These are phyloP conservation scores for Suhomyces bribrorum DNA, from an alignment of 1,139 yeast genomes.

Conservation along the genomic window DNA sequence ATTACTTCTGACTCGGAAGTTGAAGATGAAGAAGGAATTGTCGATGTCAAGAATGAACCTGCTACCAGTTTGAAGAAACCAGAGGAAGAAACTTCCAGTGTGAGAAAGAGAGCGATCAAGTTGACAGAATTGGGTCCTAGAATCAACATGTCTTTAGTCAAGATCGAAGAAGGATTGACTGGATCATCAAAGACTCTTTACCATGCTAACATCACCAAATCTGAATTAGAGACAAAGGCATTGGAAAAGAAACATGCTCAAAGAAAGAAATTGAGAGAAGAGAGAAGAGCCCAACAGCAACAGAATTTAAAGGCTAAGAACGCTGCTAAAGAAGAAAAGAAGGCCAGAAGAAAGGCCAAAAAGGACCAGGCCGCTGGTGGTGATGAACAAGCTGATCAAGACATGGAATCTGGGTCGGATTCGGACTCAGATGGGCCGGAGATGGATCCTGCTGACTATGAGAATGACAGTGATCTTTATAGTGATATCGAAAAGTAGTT, in stretches of 20 bases:
- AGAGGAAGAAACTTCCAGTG: conserved; percentile 30
- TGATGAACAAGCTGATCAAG: conserved; percentile 20
- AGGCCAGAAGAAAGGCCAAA: conserved; percentile 68
- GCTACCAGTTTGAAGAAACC: conserved; percentile 17
- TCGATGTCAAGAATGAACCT: conserved; percentile 55
- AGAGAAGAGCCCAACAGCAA: conserved; percentile 76
- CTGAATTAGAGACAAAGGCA: conserved; percentile 56
- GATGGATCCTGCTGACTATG: conserved; percentile 47
- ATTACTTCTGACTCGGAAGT: conserved; percentile 91
- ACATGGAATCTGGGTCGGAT: conserved; percentile 10
- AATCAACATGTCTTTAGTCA: conserved; percentile 68
- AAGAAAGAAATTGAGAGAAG: conserved; percentile 61
- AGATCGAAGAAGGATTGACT: conserved; percentile 87
- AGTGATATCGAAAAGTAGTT: conserved; percentile 29
- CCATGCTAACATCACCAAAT: conserved; percentile 69
- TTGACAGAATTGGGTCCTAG: conserved; percentile 95
- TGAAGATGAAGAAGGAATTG: conserved; percentile 84
- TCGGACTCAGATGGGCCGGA: conserved; percentile 35
- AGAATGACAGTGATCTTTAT: conserved; percentile 50
- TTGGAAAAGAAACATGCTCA: conserved; percentile 70
- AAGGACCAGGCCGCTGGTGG: conserved; percentile 37
- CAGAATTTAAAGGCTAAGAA: conserved; percentile 77
- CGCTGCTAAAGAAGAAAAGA: conserved; percentile 70
- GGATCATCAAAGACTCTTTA: conserved; percentile 79
- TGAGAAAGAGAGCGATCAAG: conserved; percentile 82